Evolutionary conservation across 2,329 filamentous ascomycete species (phyloP), one percentile per base, ranked within the genome.

Genomic region (Epichloe sylvatica): DNA sequence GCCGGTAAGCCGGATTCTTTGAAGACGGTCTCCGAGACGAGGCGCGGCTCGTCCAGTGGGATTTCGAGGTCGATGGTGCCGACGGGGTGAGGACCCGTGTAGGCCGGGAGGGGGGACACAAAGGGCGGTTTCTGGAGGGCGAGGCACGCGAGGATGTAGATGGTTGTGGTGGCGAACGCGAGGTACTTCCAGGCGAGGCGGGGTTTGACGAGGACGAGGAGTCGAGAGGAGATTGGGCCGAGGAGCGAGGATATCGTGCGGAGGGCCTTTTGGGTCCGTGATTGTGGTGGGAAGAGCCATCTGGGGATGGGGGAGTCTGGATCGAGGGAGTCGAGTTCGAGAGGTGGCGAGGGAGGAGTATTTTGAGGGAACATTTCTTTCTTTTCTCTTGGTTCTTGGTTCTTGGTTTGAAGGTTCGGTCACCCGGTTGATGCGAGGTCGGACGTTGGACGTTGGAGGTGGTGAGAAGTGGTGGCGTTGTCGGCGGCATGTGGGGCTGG

Each of bases 61-160:
- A 73, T 61, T 51, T 76, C 73, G 33, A 76, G 56, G 53, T 76
- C 72, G 42, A 75, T 60, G 12, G 69, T 61, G 23, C 73, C 73
- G 19, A 75, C 73, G 4, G 61, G 59, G 50, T 73, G 66, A 0
- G 65, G 64, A 0, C 72, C 72, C 9, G 66, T 67, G 55, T 73
- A 73, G 19, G 58, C 51, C 1, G 72, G 73, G 6, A 75, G 58
- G 63, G 63, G 63, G 23, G 67, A 68, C 0, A 70, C 69, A 51
- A 75, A 66, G 15, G 72, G 62, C 4, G 70, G 72, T 19, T 63
- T 57, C 35, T 64, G 63, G 39, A 64, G 62, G 43, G 71, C 5
- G 46, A 66, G 62, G 53, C 69, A 71, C 51, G 68, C 67, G 33
- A 70, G 42, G 4, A 67, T 51, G 49, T 73, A 73, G 5, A 62